Base-by-base conservation (phyloP, 176 grass and related monocot genomes). In the Musa troglodytarum region DNA sequence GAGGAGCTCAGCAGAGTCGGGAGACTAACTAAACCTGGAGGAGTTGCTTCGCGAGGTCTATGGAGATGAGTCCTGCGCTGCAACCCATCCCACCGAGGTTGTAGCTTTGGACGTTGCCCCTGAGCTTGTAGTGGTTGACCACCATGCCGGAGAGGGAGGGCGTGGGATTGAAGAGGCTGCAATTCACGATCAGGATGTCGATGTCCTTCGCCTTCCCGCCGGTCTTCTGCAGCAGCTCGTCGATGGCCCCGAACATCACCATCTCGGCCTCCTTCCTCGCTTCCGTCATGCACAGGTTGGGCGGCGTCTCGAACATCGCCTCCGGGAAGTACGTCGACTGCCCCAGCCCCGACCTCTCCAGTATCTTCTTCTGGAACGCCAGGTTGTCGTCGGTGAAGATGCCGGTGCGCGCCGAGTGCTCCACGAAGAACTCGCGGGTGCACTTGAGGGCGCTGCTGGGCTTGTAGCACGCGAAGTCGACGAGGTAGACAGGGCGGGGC, bases 401-500 rank as follows among this genome's bases (percentile, higher is more conserved):
- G 19, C 69, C 69, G 20, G 49, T 72, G 50, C n/a, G 19, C 72
- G n/a, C 20, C 52, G 21, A 50, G 29, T 69, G 67, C 72, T 55
- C 20, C 23, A 28, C 72, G 14, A 74, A 74, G 72, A 25, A 25
- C 72, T 74, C 53, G 1, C 52, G 72, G 52, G 22, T 24, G 52
- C 51, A 74, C 23, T 56, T 74, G 11, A 50, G n/a, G 9, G 52
- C 51, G 7, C 20, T 4, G 6, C 20, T 11, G 0, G 72, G 72
- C 72, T 74, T 74, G 72, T 56, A 74, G 72, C 72, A 74, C 9
- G 72, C 51, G 52, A 74, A 74, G 50, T 74, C 52, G 11, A 74
- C 22, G 11, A 74, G 23, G 72, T 74, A 74, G 49, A 74, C 72
- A 1, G 72, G 53, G 2, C 72, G 51, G 1, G 53, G 72, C 24